Base-by-base conservation (phyloP, 2,329 filamentous ascomycete species). In the Phialocephala subalpina region DNA sequence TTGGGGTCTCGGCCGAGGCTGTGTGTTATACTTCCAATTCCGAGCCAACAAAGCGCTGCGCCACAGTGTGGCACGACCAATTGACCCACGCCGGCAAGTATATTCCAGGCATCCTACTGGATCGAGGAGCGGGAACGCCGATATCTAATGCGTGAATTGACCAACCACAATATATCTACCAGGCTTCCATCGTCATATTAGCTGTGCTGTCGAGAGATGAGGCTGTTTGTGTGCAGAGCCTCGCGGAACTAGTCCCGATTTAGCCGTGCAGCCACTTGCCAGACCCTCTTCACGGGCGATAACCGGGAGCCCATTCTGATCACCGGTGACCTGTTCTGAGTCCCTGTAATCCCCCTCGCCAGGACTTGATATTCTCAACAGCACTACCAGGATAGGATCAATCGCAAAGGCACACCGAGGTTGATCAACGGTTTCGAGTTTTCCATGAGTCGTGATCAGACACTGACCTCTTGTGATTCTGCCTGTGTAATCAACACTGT, bases 1-100 rank as follows among this genome's bases (percentile, higher is more conserved):
- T 53, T 58, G 25, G 25, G 27, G 35, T 20, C 33, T 53, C 62
- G 62, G 62, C 62, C 62, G 29, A 64, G 62, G 62, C 62, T 64
- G 47, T 64, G 62, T 64, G 18, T 20, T 63, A 25, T 49, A 4
- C 36, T 57, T 52, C 62, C 18, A 38, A 16, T 29, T 60, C 45
- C 38, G 35, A 55, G 62, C 56, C 55, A 58, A 58, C 25, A 38
- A 60, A 45, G 20, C 53, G 35, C 56, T 58, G 45, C 52, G 58
- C 58, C 58, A 49, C 58, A 49, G 20, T 27, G 36, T 59, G 42
- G 36, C 57, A 45, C 29, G 58, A 38, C 58, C 40, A 9, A 61
- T 53, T 25, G 58, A 40, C 11, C 58, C 6, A 40, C 58, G 29
- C 58, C 9, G 20, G 18, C 45, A 42, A 16, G 40, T 42, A 42